Conservation (phyloP, 345 rosid genomes). For the Nephelium lappaceum region DNA sequence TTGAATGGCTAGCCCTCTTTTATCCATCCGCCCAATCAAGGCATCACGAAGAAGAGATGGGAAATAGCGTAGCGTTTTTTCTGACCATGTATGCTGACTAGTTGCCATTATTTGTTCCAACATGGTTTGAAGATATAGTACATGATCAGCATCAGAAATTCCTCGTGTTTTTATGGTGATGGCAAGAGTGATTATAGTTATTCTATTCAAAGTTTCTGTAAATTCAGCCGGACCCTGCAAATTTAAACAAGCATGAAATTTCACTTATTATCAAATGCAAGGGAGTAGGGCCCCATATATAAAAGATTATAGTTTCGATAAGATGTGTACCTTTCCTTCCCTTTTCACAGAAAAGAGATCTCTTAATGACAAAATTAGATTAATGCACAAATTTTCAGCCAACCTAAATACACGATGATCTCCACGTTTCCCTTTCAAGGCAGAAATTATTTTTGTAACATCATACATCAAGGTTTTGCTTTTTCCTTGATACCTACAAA, state of each 20-base stretch:
- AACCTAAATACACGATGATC: conserved; percentile 94
- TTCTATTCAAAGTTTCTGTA: conserved; percentile 93
- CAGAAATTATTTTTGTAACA: conserved; percentile 88
- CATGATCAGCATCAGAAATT: conserved; percentile 95
- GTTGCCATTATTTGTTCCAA: conserved; percentile 86
- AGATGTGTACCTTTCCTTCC: conserved; percentile 77
- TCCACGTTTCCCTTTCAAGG: conserved; percentile 91
- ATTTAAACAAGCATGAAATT: conserved; percentile 18
- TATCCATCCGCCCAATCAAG: conserved; percentile 65
- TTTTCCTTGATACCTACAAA: conserved; percentile 87
- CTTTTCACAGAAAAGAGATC: conserved; percentile 90
- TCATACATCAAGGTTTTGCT: conserved; percentile 94
- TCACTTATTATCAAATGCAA: conserved; percentile 22
- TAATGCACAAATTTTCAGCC: conserved; percentile 95
- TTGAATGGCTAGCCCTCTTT: conserved; percentile 70
- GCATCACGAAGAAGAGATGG: conserved; percentile 82
- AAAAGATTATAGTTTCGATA: conserved; percentile 18
- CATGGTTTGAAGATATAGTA: conserved; percentile 86
- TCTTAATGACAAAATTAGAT: conserved; percentile 85
- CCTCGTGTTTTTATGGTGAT: conserved; percentile 96
- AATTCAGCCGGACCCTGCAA: conserved; percentile 96
- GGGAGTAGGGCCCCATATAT: neutral
- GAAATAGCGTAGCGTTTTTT: conserved; percentile 80
- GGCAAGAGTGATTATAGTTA: conserved; percentile 86
- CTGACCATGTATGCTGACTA: conserved; percentile 96